Evolutionary conservation across 1,284 basidiomycete species (phyloP), one percentile per base, ranked within the genome.

Genomic region (Microstroma glucosiphilum): DNA sequence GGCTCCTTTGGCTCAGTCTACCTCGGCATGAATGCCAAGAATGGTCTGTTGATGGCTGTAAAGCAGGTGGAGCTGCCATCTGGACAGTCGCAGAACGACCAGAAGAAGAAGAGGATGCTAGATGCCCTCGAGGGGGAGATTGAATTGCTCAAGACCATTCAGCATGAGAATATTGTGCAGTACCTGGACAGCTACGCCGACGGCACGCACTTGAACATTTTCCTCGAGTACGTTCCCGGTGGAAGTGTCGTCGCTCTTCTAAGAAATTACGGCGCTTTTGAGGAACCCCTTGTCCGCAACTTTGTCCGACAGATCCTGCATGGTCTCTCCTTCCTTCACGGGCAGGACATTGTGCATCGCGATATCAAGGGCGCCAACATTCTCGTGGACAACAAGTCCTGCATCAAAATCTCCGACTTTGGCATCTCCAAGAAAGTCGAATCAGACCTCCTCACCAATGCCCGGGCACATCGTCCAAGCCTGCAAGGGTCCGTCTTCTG

Each of bases 341-440:
- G 89, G 69, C 86, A 89, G 9, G 92, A 91, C 70, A 97, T 99
- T 79, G 92, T 98, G 62, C 94, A 98, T 80, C 89, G 94, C 26
- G 94, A 98, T 76, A 97, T 98, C 82, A 98, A 97, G 76, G 94
- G 94, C 25, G 94, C 91, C 49, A 97, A 98, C 79, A 96, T 98
- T 63, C 85, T 98, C 60, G 93, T 97, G 12, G 94, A 98, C 80
- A 97, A 97, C 83, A 96, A 96, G 80, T 92, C 93, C 8, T 92
- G 92, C 11, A 89, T 97, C 83, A 98, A 98, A 82, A 97, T 98
- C 54, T 93, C 91, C 4, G 96, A 98, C 81, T 99, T 98, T 75
- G 96, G 96, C 69, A 97, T 99, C 73, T 94, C 91, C 21, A 99
- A 98, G 83, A 96, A 96, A 81, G 89, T 92, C 40, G 92, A 96